These are phyloP conservation scores for Leishmania tarentolae DNA, from an alignment of 208 protist species.

Conservation along the genomic window DNA sequence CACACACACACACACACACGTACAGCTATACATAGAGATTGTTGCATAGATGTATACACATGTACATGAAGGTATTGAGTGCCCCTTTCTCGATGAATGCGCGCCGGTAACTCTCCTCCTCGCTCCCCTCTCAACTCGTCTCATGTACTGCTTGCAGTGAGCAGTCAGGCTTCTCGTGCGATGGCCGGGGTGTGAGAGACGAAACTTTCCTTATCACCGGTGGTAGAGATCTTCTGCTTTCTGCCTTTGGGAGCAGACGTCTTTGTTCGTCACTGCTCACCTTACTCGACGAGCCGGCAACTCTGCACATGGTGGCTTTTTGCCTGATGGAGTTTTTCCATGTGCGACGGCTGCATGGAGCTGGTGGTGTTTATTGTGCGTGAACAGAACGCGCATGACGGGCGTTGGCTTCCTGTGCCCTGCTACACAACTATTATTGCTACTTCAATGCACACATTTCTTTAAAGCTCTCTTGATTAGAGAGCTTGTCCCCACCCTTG, in stretches of 20 bases:
- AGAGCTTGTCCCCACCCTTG: neutral
- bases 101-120: neutral
- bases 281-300: neutral
- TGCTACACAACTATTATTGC: neutral
- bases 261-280: neutral
- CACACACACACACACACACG: neutral
- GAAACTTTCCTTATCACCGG: neutral
- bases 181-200: neutral
- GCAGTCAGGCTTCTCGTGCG: neutral
- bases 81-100: neutral
- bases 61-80: neutral
- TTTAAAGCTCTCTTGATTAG: neutral
- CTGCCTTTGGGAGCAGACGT: neutral
- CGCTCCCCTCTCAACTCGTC: neutral
- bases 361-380: neutral
- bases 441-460: neutral
- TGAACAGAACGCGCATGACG: neutral
- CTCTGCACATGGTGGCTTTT: neutral
- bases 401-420: neutral
- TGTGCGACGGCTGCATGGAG: neutral
- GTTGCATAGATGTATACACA: neutral
- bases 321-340: neutral
- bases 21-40: neutral
- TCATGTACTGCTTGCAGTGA: neutral
- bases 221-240: no score